Percentiles rank a stretch among this genome's conserved stretches.
Conservation (phyloP, 306 rosid genomes). For the Cucurbita maxima region DNA sequence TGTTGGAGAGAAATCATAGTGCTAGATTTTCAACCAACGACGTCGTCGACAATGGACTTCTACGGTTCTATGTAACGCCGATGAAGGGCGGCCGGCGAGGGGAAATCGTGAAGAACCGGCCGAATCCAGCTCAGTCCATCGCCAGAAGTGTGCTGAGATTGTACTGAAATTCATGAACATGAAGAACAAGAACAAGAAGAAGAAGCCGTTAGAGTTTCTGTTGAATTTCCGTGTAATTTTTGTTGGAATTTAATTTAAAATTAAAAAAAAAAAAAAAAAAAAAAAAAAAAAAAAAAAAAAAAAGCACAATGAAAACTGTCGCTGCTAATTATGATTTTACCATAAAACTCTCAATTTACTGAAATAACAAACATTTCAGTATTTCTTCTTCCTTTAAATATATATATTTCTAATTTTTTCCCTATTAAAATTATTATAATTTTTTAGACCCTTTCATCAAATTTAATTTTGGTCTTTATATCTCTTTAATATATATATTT, state of each 20-base stretch:
- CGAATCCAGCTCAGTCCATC: conserved; percentile 79
- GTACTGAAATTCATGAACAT: conserved; percentile 30
- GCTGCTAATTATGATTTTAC: conserved; percentile 22
- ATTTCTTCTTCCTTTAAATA: conserved; percentile 10
- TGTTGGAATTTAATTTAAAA: conserved; percentile 5
- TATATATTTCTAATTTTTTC: not conserved
- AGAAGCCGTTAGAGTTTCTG: not conserved
- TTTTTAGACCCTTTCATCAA: no score
- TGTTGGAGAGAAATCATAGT: conserved; percentile 73
- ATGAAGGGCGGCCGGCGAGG: conserved; percentile 68
- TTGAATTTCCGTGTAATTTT: not conserved
- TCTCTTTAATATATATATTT: no score
- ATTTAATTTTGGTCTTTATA: no score
- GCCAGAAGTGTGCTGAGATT: conserved; percentile 88
- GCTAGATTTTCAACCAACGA: conserved; percentile 66
- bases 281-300: conserved; percentile 1
- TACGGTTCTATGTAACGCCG: conserved; percentile 64
- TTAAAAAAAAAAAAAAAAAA: not conserved
- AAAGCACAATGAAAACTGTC: conserved; percentile 18
- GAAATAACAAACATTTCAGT: conserved; percentile 36
- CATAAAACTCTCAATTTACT: conserved; percentile 34
- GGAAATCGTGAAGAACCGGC: conserved; percentile 43
- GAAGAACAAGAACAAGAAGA: not conserved
- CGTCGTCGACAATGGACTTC: conserved; percentile 58
- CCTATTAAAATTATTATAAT: no score